Conservation (phyloP, 2,329 filamentous ascomycete genomes). For the Periglandula ipomoeae region DNA sequence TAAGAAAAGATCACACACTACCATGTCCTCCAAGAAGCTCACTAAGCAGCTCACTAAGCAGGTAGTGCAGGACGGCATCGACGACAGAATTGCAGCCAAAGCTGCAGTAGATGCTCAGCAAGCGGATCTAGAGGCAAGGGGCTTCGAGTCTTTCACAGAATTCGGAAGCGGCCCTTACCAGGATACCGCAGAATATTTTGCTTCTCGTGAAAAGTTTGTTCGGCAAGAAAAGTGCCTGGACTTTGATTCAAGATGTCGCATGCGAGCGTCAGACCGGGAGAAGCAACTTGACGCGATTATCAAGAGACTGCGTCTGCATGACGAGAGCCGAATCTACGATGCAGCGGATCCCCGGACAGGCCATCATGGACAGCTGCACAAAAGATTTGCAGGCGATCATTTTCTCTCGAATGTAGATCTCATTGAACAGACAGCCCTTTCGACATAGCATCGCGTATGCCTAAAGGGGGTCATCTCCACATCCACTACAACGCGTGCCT, state of each 20-base stretch:
- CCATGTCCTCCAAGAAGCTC: no score
- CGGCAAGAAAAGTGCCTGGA: slow-evolving; percentile 25
- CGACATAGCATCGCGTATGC: slow-evolving; percentile 46
- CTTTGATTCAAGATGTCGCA: slow-evolving; percentile 31
- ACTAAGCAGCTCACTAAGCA: not conserved
- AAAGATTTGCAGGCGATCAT: slow-evolving; percentile 42
- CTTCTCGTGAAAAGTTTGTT: not conserved
- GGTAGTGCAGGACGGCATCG: not conserved
- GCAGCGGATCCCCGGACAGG: slow-evolving; percentile 23
- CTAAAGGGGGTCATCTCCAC: slow-evolving; percentile 66
- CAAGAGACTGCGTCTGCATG: slow-evolving; percentile 25
- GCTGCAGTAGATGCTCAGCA: slow-evolving; percentile 1
- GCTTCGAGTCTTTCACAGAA: not conserved
- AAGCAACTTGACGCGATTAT: slow-evolving; percentile 29
- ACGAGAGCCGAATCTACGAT: slow-evolving; percentile 28
- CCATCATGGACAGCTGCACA: slow-evolving; percentile 34
- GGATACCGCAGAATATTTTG: slow-evolving; percentile 1
- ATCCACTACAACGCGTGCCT: slow-evolving; percentile 73
- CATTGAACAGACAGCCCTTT: slow-evolving; percentile 50
- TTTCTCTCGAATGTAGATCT: slow-evolving; percentile 47
- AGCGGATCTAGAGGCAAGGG: not conserved
- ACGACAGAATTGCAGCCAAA: not conserved
- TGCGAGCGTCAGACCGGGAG: slow-evolving; percentile 25
- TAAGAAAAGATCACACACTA: not conserved
- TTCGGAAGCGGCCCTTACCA: not conserved